Percentiles rank a stretch among this genome's conserved stretches.
These are phyloP conservation scores for Ceratobasidium theobromae DNA, from an alignment of 1,284 basidiomycete genomes.

Conservation along the genomic window DNA sequence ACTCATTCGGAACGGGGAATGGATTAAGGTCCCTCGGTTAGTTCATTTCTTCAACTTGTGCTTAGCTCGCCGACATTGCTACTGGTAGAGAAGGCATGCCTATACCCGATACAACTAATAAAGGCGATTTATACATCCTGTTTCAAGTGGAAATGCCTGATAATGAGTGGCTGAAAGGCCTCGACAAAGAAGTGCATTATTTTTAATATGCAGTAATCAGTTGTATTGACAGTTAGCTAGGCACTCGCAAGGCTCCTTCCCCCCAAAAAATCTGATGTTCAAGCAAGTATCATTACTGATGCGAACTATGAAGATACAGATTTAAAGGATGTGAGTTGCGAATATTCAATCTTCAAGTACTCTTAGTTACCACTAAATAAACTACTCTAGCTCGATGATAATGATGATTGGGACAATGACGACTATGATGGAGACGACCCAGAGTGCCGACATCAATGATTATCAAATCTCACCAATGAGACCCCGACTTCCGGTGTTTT, in stretches of 20 bases:
- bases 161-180: constrained; percentile 62
- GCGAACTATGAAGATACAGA: constrained; percentile 71
- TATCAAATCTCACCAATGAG: background rate
- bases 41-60: constrained; percentile 56
- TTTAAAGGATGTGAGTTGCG: constrained; percentile 73
- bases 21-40: constrained; percentile 63
- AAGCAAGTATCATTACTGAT: constrained; percentile 67
- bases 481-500: background rate
- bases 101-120: constrained; percentile 62
- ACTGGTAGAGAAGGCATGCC: constrained; percentile 88
- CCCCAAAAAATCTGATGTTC: constrained; percentile 69
- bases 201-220: constrained; percentile 12
- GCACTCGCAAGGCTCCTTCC: constrained; percentile 66
- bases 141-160: constrained; percentile 85
- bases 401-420: constrained; percentile 54
- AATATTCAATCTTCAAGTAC: constrained; percentile 60
- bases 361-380: constrained; percentile 60
- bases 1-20: background rate
- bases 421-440: constrained; percentile 62
- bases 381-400: constrained; percentile 61
- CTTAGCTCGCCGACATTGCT: constrained; percentile 40
- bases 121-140: constrained; percentile 80
- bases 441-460: constrained; percentile 36
- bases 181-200: constrained; percentile 57
- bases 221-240: constrained; percentile 45